phyloP scores from a whole-genome alignment of 768 basidiomycete species.

The Mycena crocata region DNA sequence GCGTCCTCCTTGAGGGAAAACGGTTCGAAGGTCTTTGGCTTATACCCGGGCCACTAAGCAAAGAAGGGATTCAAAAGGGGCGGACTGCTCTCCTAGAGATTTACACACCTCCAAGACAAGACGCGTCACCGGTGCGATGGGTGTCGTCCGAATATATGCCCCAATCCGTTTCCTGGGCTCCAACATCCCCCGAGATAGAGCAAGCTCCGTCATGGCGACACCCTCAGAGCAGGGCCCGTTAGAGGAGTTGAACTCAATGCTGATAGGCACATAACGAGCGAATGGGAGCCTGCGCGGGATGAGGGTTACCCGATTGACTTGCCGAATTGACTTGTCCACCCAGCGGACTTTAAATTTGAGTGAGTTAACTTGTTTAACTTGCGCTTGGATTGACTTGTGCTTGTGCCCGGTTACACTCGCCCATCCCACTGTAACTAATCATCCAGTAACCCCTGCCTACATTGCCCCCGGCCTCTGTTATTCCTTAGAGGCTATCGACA shows the following conservation, averaged over 20 bases:
- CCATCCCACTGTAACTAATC: background rate
- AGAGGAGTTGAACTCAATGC: background rate
- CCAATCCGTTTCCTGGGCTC: background rate
- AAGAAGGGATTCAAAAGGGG: background rate
- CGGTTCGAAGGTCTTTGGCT: background rate
- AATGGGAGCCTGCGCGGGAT: too few species aligned
- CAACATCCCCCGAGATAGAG: background rate
- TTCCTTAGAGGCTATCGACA: background rate
- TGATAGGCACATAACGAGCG: too few species aligned
- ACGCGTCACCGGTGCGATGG: background rate
- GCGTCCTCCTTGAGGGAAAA: background rate
- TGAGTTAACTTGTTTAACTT: background rate
- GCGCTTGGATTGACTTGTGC: background rate
- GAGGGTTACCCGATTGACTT: too few species aligned
- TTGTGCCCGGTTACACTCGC: background rate
- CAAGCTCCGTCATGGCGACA: constrained; percentile 6
- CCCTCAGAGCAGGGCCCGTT: constrained; percentile 4
- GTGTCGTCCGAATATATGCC: background rate
- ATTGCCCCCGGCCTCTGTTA: background rate
- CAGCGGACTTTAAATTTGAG: too few species aligned
- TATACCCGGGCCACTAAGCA: constrained; percentile 1
- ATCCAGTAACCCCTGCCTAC: background rate
- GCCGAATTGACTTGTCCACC: too few species aligned
- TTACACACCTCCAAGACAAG: background rate
- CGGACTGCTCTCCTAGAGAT: background rate